A percentile compares a stretch with the other conserved stretches of the same genome.
phyloP scores from a whole-genome alignment of 2,329 filamentous ascomycete species.

The Alternaria sp. region DNA sequence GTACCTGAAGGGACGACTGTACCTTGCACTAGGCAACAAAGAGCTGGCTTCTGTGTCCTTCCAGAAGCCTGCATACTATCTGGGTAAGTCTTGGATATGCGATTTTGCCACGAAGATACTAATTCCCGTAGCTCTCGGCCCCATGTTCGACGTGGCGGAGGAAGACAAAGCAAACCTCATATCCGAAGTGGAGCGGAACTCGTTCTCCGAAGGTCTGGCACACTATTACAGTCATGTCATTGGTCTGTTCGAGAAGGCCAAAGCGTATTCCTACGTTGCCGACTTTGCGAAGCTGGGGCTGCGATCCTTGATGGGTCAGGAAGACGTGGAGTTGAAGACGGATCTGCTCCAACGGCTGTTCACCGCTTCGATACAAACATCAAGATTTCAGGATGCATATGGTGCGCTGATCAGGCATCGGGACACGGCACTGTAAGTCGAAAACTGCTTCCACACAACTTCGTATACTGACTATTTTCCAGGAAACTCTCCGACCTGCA shows the following conservation, averaged over 20 bases:
- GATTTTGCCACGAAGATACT: slow-evolving; percentile 6
- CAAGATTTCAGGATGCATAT: slow-evolving; percentile 83
- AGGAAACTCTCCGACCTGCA: slow-evolving; percentile 72
- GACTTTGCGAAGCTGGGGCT: slow-evolving; percentile 82
- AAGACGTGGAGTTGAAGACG: slow-evolving; percentile 43
- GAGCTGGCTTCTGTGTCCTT: slow-evolving; percentile 77
- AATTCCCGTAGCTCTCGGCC: slow-evolving; percentile 37
- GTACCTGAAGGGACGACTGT: slow-evolving; percentile 85
- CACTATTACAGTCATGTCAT: slow-evolving; percentile 89
- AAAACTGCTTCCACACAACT: background rate
- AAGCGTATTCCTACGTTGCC: slow-evolving; percentile 78
- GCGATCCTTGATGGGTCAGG: slow-evolving; percentile 31
- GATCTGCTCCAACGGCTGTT: slow-evolving; percentile 81
- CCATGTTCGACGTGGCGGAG: slow-evolving; percentile 44
- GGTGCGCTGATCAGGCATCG: slow-evolving; percentile 76
- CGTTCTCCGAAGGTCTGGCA: slow-evolving; percentile 74
- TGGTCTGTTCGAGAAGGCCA: slow-evolving; percentile 77
- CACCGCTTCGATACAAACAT: slow-evolving; percentile 77
- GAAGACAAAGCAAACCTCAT: slow-evolving; percentile 64
- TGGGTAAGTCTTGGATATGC: slow-evolving; percentile 64
- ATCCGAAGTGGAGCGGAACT: slow-evolving; percentile 73
- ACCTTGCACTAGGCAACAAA: slow-evolving; percentile 75
- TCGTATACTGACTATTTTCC: slow-evolving; percentile 17
- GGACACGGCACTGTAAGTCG: slow-evolving; percentile 66
- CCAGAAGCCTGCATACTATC: slow-evolving; percentile 79